A percentile compares a stretch with the other conserved stretches of the same genome.
phyloP scores from a whole-genome alignment of 257 asterid genomes.

The Dorcoceras hygrometricum region DNA sequence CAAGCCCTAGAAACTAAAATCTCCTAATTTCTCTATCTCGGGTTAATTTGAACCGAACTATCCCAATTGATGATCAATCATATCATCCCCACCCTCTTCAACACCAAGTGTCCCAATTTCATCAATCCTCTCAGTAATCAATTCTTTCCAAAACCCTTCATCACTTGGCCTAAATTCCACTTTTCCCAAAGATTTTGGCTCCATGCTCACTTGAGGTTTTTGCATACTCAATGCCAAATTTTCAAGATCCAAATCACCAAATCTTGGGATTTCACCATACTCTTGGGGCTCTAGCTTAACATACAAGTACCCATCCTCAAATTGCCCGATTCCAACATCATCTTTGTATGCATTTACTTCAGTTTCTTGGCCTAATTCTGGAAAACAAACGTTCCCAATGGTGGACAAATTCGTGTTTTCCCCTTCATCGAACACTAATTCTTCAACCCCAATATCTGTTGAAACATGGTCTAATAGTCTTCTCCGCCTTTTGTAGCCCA shows the following conservation, averaged over 20 bases:
- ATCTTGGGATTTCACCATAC: no score
- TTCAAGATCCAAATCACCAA: conserved; percentile 10
- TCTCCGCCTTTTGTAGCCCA: conserved; percentile 34
- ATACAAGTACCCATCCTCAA: not conserved
- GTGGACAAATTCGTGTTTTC: not conserved
- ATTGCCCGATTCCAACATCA: not conserved
- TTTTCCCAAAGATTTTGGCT: conserved; percentile 9
- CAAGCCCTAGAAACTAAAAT: no score
- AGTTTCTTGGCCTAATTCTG: conserved; percentile 12
- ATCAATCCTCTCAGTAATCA: conserved; percentile 34
- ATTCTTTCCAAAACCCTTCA: conserved; percentile 17
- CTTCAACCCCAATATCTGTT: not conserved
- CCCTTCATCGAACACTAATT: not conserved
- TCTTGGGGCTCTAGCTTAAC: not conserved
- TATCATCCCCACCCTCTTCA: no score
- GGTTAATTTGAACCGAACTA: no score
- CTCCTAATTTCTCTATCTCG: no score
- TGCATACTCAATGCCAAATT: conserved; percentile 9
- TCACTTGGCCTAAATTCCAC: not conserved
- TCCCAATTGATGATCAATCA: no score
- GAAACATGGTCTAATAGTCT: conserved; percentile 28
- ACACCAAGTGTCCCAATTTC: conserved; percentile 17
- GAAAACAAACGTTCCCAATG: not conserved
- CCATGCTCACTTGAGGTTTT: conserved; percentile 23
- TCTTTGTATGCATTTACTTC: not conserved